Evolutionary conservation across 345 rosid species (phyloP).

Genomic region (Aegle marmelos): DNA sequence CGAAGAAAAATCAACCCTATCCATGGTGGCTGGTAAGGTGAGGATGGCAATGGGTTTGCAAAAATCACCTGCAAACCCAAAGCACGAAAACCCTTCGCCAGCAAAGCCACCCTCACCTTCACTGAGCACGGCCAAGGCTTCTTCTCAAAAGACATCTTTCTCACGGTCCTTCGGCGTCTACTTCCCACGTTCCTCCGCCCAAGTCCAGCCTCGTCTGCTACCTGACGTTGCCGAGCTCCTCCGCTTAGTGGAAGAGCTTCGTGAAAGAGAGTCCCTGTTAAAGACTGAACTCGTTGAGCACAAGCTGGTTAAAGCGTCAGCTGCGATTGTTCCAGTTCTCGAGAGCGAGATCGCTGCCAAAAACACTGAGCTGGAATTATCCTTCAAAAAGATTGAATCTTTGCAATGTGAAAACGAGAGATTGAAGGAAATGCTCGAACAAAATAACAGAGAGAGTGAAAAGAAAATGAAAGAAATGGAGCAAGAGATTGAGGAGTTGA

Average conservation of each 20-base stretch:
- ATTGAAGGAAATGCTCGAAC: constrained; percentile 33
- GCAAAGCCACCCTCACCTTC: constrained; percentile 44
- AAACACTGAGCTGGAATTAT: constrained; percentile 36
- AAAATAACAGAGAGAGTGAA: constrained; percentile 34
- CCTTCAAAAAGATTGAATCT: constrained; percentile 30
- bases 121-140: constrained; percentile 30
- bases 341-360: constrained; percentile 51
- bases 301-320: constrained; percentile 70
- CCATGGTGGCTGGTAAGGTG: constrained; percentile 91
- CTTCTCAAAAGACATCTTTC: constrained; percentile 45
- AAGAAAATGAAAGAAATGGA: constrained; percentile 47
- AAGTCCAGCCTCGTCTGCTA: constrained; percentile 78
- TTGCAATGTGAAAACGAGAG: constrained; percentile 49
- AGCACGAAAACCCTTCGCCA: constrained; percentile 25
- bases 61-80: constrained; percentile 55
- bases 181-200: constrained; percentile 95
- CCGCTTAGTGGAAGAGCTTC: constrained; percentile 71
- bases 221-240: constrained; percentile 75
- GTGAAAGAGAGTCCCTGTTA: constrained; percentile 62
- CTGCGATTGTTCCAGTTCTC: constrained; percentile 66
- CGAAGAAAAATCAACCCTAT: background rate
- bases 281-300: constrained; percentile 73
- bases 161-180: constrained; percentile 78
- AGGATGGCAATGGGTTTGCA: constrained; percentile 82
- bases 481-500: constrained; percentile 46